Conservation (phyloP, 2,329 filamentous ascomycete species). For the Pseudogymnoascus sp. region DNA sequence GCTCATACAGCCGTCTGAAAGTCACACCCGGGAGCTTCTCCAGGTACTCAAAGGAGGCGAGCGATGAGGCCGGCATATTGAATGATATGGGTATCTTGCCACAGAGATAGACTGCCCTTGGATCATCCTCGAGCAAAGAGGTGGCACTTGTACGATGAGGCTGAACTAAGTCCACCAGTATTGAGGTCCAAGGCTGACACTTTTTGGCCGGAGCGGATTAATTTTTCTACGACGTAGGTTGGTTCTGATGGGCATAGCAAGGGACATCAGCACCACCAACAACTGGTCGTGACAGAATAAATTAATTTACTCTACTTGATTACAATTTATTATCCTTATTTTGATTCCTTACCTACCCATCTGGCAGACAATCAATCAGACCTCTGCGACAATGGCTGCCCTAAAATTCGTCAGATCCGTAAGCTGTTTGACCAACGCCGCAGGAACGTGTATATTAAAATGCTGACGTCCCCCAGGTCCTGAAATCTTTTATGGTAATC, state of each 20-base stretch:
- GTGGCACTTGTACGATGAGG: not conserved
- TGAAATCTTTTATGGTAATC: constrained; percentile 70
- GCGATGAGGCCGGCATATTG: constrained; percentile 38
- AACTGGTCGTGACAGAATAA: not conserved
- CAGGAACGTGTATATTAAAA: constrained; percentile 12
- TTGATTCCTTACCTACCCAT: not conserved
- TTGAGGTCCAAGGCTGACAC: not conserved
- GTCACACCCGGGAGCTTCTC: constrained; percentile 85
- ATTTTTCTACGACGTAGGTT: not conserved
- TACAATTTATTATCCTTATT: not conserved
- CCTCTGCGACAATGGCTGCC: constrained; percentile 38
- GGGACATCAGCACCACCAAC: not conserved
- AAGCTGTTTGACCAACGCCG: constrained; percentile 24
- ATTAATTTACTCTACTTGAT: not conserved
- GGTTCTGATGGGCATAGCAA: not conserved
- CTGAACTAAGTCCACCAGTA: not conserved
- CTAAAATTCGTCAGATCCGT: constrained; percentile 60
- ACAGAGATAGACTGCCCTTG: not conserved
- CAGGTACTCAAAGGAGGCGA: constrained; percentile 77
- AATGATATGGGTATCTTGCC: constrained; percentile 5
- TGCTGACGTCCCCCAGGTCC: constrained; percentile 48
- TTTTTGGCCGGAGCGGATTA: not conserved
- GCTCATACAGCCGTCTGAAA: constrained; percentile 86
- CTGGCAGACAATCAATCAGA: not conserved
- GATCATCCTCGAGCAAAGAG: constrained; percentile 7